These are phyloP conservation scores for Heliamphora exappendiculata DNA, from an alignment of 148 eudicot species.

Conservation along the genomic window DNA sequence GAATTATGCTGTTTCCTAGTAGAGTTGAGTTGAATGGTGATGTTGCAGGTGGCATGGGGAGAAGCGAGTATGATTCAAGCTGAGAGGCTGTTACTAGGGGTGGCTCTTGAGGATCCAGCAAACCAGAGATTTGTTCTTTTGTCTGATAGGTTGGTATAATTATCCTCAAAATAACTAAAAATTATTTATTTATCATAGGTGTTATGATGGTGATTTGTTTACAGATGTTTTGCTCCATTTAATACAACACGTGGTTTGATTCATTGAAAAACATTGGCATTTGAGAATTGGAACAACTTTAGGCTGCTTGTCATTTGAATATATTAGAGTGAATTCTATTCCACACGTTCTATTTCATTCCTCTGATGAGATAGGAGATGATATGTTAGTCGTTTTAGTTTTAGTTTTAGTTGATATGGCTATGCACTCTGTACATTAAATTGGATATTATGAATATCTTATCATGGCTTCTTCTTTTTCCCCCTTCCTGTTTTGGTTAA, in stretches of 20 bases:
- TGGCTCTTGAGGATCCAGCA: conserved; percentile 83
- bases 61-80: conserved; percentile 90
- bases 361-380: neutral
- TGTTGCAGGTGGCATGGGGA: conserved; percentile 88
- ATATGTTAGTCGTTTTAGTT: neutral
- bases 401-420: too few species aligned
- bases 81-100: conserved; percentile 72
- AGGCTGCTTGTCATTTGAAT: neutral
- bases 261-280: neutral
- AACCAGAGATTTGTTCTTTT: conserved; percentile 94
- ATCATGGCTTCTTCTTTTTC: too few species aligned
- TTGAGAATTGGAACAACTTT: neutral
- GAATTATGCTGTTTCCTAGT: neutral
- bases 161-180: neutral
- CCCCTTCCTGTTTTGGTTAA: conserved; percentile 12
- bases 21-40: conserved; percentile 8
- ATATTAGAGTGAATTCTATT: neutral
- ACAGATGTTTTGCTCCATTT: neutral
- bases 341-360: neutral
- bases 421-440: too few species aligned
- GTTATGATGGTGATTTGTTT: neutral
- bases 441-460: too few species aligned
- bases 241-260: neutral
- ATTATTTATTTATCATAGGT: neutral
- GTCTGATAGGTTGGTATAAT: conserved; percentile 69